Evolutionary conservation across 495 filamentous ascomycete species (phyloP).

Genomic region (Talaromyces ruber): DNA sequence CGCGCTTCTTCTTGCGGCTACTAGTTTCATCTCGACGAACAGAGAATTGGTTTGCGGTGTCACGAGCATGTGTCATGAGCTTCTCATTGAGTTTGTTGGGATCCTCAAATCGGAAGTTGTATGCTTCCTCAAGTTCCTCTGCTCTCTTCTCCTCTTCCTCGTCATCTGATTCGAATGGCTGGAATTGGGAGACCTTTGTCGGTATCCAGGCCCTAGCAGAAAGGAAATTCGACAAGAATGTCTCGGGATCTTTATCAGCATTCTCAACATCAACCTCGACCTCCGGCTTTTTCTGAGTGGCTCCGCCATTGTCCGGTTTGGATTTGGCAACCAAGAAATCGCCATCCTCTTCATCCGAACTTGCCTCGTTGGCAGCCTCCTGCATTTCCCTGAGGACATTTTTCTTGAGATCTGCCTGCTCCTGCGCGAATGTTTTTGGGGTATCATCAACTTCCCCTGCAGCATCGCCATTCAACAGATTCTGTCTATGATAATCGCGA

Average conservation of each 20-base stretch:
- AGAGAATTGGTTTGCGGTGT: slow-evolving; percentile 66
- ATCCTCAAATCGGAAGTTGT: slow-evolving; percentile 94
- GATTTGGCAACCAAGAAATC: slow-evolving; percentile 62
- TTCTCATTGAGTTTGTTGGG: slow-evolving; percentile 75
- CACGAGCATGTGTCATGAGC: slow-evolving; percentile 78
- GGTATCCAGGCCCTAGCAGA: slow-evolving; percentile 81
- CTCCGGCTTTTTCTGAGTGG: slow-evolving; percentile 34
- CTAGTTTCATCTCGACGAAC: slow-evolving; percentile 77
- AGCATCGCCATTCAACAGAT: slow-evolving; percentile 57
- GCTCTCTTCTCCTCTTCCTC: slow-evolving; percentile 74
- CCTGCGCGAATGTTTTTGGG: slow-evolving; percentile 68
- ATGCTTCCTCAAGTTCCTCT: slow-evolving; percentile 85
- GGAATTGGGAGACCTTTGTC: slow-evolving; percentile 44
- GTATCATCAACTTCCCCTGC: slow-evolving; percentile 44
- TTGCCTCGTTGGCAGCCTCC: slow-evolving; percentile 38
- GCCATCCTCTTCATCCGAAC: slow-evolving; percentile 45
- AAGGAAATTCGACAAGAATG: slow-evolving; percentile 84
- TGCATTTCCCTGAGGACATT: slow-evolving; percentile 74
- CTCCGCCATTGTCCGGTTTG: slow-evolving; percentile 26
- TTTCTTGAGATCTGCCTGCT: slow-evolving; percentile 75
- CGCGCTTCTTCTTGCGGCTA: slow-evolving; percentile 64
- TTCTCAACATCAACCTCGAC: slow-evolving; percentile 55
- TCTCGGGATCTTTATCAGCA: slow-evolving; percentile 86
- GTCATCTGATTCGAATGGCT: slow-evolving; percentile 88
- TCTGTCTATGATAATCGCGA: slow-evolving; percentile 82